Conservation (phyloP, 768 basidiomycete genomes). For the Dacryopinax spathularia region DNA sequence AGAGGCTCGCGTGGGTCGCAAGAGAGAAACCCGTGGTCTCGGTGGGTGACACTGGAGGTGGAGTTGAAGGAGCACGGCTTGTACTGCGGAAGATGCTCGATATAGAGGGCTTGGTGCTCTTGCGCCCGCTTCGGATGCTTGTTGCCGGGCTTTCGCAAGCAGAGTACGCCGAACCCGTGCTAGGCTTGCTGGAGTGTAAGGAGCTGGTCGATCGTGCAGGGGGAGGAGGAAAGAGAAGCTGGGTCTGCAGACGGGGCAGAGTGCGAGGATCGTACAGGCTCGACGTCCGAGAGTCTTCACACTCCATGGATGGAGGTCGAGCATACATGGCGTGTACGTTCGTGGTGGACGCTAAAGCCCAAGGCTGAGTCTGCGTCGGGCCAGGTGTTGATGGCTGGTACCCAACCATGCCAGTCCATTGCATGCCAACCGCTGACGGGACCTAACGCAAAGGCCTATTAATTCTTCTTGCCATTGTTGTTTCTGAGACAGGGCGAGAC, state of each 20-base stretch:
- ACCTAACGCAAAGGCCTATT: background rate
- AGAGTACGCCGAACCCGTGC: background rate
- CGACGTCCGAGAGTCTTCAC: background rate
- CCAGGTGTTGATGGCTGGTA: background rate
- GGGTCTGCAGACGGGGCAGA: background rate
- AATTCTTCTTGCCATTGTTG: too few relatives aligned
- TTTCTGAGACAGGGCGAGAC: too few relatives aligned
- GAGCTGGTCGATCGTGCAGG: background rate
- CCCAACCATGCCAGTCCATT: background rate
- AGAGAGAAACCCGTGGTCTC: background rate
- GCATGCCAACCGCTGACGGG: background rate
- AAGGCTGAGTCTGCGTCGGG: background rate
- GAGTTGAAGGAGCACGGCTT: background rate
- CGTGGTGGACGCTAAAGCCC: background rate
- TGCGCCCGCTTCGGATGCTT: too few relatives aligned
- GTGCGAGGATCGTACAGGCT: background rate
- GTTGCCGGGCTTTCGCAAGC: too few relatives aligned
- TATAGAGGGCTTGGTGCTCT: too few relatives aligned
- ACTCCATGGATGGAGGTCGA: too few relatives aligned
- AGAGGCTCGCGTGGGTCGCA: background rate
- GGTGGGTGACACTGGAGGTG: background rate
- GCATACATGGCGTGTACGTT: background rate
- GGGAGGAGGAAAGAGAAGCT: background rate
- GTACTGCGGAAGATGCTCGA: too few relatives aligned
- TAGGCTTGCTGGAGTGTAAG: background rate